A percentile compares a stretch with the other conserved stretches of the same genome.
phyloP scores from a whole-genome alignment of 176 grass and related monocot genomes.

The Aegilops umbellulata region DNA sequence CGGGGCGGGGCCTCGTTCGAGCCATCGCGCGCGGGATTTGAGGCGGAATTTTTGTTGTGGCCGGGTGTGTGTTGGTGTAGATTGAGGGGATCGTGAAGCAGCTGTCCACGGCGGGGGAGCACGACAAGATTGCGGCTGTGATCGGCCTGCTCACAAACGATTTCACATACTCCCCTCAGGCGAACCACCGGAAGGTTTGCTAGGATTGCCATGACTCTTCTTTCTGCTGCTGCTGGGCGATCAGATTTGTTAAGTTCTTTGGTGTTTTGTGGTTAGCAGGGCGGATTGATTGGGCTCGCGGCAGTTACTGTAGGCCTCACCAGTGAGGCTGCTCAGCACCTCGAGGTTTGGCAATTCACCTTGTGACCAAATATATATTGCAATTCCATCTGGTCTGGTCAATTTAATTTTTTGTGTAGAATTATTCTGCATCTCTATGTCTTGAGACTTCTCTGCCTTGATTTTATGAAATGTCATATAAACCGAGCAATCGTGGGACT shows the following conservation, averaged over 20 bases:
- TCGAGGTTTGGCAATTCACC: constrained; percentile 58
- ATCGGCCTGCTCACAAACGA: constrained; percentile 62
- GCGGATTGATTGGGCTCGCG: constrained; percentile 93
- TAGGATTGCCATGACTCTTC: neutral
- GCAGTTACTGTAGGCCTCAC: constrained; percentile 92
- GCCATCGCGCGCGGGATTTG: neutral
- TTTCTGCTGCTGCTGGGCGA: neutral
- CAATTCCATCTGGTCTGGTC: constrained; percentile 2
- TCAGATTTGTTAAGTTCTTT: constrained; percentile 38
- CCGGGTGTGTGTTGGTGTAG: constrained; percentile 23
- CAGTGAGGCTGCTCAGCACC: constrained; percentile 79
- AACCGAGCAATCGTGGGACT: neutral
- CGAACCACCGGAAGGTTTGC: constrained; percentile 95
- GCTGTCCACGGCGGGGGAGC: constrained; percentile 66
- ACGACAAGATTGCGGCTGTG: constrained; percentile 86
- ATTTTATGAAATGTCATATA: neutral
- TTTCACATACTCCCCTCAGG: constrained; percentile 66
- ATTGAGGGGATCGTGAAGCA: constrained; percentile 94
- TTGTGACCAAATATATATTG: neutral
- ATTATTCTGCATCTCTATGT: neutral
- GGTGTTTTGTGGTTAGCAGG: constrained; percentile 54
- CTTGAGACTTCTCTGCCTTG: neutral
- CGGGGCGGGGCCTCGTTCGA: neutral
- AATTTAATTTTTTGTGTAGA: neutral
- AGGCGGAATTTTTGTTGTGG: neutral